phyloP scores from a whole-genome alignment of 2,329 filamentous ascomycete genomes.

The Penicillium psychrosexuale region DNA sequence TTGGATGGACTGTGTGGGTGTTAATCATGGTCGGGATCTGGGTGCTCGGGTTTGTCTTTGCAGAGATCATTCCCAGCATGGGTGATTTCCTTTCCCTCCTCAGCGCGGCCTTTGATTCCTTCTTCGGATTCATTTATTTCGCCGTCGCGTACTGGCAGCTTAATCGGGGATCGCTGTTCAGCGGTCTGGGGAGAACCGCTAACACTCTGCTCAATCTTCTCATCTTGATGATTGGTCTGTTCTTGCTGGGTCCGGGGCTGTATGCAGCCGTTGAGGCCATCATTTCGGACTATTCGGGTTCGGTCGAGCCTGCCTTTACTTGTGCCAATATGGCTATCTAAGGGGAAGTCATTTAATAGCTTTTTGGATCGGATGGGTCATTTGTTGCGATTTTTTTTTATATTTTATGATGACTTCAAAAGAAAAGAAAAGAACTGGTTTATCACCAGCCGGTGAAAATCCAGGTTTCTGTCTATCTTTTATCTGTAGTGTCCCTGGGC shows the following conservation, averaged over 20 bases:
- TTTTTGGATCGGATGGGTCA: not conserved
- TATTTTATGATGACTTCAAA: not conserved
- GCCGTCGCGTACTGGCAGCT: slow-evolving; percentile 51
- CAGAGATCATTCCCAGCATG: slow-evolving; percentile 51
- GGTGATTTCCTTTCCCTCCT: slow-evolving; percentile 51
- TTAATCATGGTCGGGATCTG: slow-evolving; percentile 45
- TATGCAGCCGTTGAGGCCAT: slow-evolving; percentile 54
- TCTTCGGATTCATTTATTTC: slow-evolving; percentile 53
- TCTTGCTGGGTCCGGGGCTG: slow-evolving; percentile 52
- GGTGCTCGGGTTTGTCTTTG: slow-evolving; percentile 47
- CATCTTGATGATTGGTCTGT: slow-evolving; percentile 47
- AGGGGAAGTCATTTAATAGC: not conserved
- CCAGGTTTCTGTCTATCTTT: not conserved
- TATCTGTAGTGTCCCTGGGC: not conserved
- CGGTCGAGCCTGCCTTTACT: slow-evolving; percentile 48
- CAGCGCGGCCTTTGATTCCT: slow-evolving; percentile 49
- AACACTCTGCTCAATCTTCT: slow-evolving; percentile 49
- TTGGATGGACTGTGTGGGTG: slow-evolving; percentile 49
- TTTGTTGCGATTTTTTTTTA: not conserved
- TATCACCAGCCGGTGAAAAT: not conserved
- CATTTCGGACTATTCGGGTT: slow-evolving; percentile 49
- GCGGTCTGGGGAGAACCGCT: slow-evolving; percentile 32
- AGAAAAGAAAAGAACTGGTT: not conserved
- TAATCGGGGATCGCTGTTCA: slow-evolving; percentile 42
- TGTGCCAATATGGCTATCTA: slow-evolving; percentile 51